Percentiles rank a stretch among this genome's conserved stretches.
Conservation (phyloP, 371 early-diverging fungal species). For the Haplosporangium sp. region DNA sequence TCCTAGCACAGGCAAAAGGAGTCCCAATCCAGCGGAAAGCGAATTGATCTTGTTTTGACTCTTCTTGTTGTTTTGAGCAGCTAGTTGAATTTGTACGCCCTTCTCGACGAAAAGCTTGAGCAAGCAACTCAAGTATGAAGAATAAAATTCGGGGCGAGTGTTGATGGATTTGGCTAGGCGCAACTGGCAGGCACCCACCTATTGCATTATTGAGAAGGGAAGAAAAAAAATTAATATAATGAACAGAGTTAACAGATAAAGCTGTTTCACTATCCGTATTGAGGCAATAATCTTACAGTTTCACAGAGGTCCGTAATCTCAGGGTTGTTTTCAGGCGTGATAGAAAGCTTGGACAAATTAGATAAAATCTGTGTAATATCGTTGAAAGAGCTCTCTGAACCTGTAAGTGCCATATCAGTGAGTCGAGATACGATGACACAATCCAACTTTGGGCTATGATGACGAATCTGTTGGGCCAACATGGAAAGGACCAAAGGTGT, state of each 20-base stretch:
- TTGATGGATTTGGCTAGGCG: slow-evolving; percentile 66
- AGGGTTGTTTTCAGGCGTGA: slow-evolving; percentile 64
- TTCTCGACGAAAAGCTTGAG: slow-evolving; percentile 78
- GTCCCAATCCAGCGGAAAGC: slow-evolving; percentile 71
- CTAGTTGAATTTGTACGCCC: slow-evolving; percentile 72
- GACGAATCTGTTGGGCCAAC: slow-evolving; percentile 67
- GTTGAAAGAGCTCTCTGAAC: slow-evolving; percentile 60
- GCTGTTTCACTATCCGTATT: neutral
- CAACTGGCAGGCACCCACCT: slow-evolving; percentile 38
- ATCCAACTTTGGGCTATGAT: slow-evolving; percentile 61
- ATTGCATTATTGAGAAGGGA: slow-evolving; percentile 31
- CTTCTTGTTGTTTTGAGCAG: slow-evolving; percentile 63
- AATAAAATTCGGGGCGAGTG: slow-evolving; percentile 66
- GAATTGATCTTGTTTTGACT: slow-evolving; percentile 62
- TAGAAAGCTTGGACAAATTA: slow-evolving; percentile 61
- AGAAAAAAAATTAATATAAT: slow-evolving; percentile 33
- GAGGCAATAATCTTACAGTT: slow-evolving; percentile 52
- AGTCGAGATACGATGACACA: slow-evolving; percentile 66
- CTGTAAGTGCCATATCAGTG: slow-evolving; percentile 72
- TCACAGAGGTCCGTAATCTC: slow-evolving; percentile 58
- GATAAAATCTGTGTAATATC: slow-evolving; percentile 68
- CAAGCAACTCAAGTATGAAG: slow-evolving; percentile 65
- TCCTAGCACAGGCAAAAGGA: slow-evolving; percentile 74
- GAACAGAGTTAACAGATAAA: too few species aligned
- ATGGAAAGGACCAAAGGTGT: slow-evolving; percentile 73